Conservation (phyloP, 768 basidiomycete genomes). For the Naematelia encephala region DNA sequence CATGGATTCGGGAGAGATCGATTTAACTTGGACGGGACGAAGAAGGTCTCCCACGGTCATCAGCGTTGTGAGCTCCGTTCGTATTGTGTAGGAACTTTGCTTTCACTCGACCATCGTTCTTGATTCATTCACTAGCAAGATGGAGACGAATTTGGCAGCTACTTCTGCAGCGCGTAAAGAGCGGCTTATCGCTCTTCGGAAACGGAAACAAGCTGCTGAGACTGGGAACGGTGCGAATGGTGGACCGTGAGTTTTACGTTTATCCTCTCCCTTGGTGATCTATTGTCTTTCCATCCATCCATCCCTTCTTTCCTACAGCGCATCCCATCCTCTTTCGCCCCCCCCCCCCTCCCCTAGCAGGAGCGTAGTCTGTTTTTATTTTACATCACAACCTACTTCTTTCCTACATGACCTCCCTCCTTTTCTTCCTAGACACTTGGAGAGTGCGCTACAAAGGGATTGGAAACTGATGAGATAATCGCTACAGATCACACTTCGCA, state of each 20-base stretch:
- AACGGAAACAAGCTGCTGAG: slow-evolving; percentile 42
- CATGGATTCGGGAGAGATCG: no score
- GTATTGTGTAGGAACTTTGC: not conserved
- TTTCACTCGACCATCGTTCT: no score
- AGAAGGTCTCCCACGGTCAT: not conserved
- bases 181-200: slow-evolving; percentile 46
- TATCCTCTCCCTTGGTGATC: not conserved
- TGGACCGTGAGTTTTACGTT: slow-evolving; percentile 25
- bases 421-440: no score
- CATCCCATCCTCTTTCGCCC: not conserved
- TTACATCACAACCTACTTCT: no score
- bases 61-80: not conserved
- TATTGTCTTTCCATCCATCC: not conserved
- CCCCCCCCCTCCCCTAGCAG: not conserved
- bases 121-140: slow-evolving; percentile 11
- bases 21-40: no score
- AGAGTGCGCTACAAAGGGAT: no score
- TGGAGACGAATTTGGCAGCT: slow-evolving; percentile 48
- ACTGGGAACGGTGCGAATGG: slow-evolving; percentile 28
- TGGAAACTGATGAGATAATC: no score
- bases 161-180: slow-evolving; percentile 47
- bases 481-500: slow-evolving; percentile 34
- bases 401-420: no score
- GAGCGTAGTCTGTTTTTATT: no score
- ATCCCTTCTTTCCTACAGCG: not conserved